These are phyloP conservation scores for Gypsophila paniculata DNA, from an alignment of 179 eudicot genomes.

Conservation along the genomic window DNA sequence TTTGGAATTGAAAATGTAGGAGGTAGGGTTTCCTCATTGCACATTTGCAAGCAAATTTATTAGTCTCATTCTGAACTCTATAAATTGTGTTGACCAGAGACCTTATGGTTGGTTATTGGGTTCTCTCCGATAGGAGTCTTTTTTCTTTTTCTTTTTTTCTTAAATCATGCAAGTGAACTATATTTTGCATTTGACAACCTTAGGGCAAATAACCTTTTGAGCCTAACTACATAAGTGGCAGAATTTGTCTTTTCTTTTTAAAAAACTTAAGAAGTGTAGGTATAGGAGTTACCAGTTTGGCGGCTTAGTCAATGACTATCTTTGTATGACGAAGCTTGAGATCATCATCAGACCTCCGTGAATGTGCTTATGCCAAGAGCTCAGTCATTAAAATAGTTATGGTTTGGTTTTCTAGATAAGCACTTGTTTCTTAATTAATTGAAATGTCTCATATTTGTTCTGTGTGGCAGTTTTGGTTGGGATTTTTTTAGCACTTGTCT, in stretches of 20 bases:
- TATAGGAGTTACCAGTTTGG: constrained; percentile 1
- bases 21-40: not conserved
- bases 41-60: not conserved
- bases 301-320: not conserved
- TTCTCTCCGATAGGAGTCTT: too few species aligned
- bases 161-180: not conserved
- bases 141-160: too few species aligned
- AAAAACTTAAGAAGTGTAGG: not conserved
- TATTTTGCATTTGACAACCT: not conserved
- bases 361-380: not conserved
- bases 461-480: not conserved
- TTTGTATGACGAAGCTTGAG: not conserved
- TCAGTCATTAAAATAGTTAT: not conserved
- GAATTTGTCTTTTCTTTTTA: not conserved
- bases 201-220: not conserved
- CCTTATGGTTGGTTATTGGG: too few species aligned
- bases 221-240: not conserved
- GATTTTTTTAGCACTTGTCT: not conserved
- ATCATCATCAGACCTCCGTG: not conserved
- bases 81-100: too few species aligned
- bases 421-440: not conserved
- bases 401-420: not conserved
- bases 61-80: too few species aligned
- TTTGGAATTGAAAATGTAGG: not conserved
- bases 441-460: not conserved